Conservation (phyloP, 1,139 yeast species). For the Suhomyces bokatorum region DNA sequence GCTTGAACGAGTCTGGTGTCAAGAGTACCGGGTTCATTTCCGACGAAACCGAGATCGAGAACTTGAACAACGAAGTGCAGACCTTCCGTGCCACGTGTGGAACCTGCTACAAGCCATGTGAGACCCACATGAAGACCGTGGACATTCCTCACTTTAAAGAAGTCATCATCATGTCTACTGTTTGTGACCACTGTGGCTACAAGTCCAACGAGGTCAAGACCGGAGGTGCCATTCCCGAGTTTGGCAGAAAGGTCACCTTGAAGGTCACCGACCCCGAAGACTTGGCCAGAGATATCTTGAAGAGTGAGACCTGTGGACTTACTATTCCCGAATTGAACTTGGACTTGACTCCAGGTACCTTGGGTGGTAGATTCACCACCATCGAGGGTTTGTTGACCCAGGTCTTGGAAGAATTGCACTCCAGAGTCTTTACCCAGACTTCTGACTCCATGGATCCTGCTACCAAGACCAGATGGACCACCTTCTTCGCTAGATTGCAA, state of each 20-base stretch:
- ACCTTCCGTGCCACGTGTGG: conserved; percentile 93
- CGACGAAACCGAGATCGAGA: conserved; percentile 79
- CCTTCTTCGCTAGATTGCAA: conserved; percentile 71
- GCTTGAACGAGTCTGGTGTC: conserved; percentile 36
- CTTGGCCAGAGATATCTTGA: conserved; percentile 88
- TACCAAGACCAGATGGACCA: conserved; percentile 76
- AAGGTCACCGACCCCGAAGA: conserved; percentile 90
- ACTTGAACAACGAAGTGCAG: conserved; percentile 85
- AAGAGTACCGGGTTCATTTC: conserved; percentile 59
- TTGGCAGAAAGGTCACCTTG: conserved; percentile 75
- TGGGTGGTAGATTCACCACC: conserved; percentile 98
- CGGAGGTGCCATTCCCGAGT: conserved; percentile 91
- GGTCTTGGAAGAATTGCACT: conserved; percentile 84
- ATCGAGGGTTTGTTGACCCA: conserved; percentile 89
- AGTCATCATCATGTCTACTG: conserved; percentile 94
- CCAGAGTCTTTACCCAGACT: conserved; percentile 80
- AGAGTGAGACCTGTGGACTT: conserved; percentile 91
- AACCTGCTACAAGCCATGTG: conserved; percentile 76
- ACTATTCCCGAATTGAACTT: conserved; percentile 82
- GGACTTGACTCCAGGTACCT: conserved; percentile 93
- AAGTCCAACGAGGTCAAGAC: conserved; percentile 98
- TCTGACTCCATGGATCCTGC: conserved; percentile 89
- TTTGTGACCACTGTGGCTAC: conserved; percentile 90
- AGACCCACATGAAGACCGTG: conserved; percentile 95
- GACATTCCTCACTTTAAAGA: conserved; percentile 98